phyloP scores from a whole-genome alignment of 2,329 filamentous ascomycete species.

The Pseudogymnoascus sp. region DNA sequence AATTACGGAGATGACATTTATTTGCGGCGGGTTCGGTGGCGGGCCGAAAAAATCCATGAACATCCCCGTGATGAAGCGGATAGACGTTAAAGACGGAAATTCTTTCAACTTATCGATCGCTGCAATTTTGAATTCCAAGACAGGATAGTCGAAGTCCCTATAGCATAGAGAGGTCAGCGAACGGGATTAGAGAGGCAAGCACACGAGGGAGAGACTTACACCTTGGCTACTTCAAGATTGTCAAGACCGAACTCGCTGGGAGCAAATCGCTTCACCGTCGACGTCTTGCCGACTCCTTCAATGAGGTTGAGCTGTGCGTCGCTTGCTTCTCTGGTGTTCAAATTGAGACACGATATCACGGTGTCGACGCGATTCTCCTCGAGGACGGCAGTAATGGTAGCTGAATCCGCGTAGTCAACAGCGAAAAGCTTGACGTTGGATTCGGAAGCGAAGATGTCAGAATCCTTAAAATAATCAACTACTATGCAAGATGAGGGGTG shows the following conservation, averaged over 20 bases:
- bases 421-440: constrained; percentile 14
- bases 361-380: constrained; percentile 24
- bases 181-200: neutral
- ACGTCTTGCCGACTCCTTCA: constrained; percentile 29
- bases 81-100: neutral
- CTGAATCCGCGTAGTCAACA: constrained; percentile 13
- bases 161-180: neutral
- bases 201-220: neutral
- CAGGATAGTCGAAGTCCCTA: neutral
- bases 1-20: neutral
- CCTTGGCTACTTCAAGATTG: constrained; percentile 21
- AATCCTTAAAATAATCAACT: neutral
- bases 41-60: constrained; percentile 5
- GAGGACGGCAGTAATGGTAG: constrained; percentile 12
- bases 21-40: neutral
- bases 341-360: constrained; percentile 32
- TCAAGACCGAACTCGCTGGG: constrained; percentile 37
- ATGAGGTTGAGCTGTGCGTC: constrained; percentile 33
- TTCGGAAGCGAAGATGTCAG: neutral
- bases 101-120: neutral
- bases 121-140: neutral
- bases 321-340: constrained; percentile 28
- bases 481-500: no score
- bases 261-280: constrained; percentile 32
- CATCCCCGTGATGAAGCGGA: neutral